Base-by-base conservation (phyloP, 164 flowering plant genomes). In the Dillenia suffruticosa region DNA sequence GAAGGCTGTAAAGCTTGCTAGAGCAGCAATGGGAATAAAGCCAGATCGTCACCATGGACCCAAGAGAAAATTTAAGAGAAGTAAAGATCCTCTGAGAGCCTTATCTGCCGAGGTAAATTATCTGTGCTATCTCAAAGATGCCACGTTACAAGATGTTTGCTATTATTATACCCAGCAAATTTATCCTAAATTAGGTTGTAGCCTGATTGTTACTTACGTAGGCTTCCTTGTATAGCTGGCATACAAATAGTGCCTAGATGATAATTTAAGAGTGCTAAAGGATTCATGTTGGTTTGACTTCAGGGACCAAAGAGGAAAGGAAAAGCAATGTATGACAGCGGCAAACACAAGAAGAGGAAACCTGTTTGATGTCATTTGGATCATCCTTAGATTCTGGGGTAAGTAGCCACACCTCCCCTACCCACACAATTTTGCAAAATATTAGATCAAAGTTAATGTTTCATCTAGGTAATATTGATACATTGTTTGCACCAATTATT, bases 21-120 rank as follows among this genome's bases (percentile, higher is more conserved):
- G 96, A 68, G 97, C 93, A 54, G 99, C 97, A 56, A 92, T 92
- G 96, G 92, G 96, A 45, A 78, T 26, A 8, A 70, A 73, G 26
- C 46, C 88, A 49, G 67, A 53, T 49, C 79, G 71, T 44, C 79
- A 71, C 53, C 73, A 54, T 10, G 82, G 82, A 51, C 59, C 75
- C 0, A 83, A 74, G 61, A 82, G 77, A 59, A 81, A 75, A 63
- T 76, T 63, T 9, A 81, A 75, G 57, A 87, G 68, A 72, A 78
- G 75, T 62, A 73, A 72, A 72, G 91, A 94, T 67, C 99, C 99
- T 54, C 85, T 91, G 47, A 91, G 83, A 66, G 66, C 89, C 9
- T 84, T 87, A 74, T 83, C 94, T 47, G 86, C 85, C 26, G 86
- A 80, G 90, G 98, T 93, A 69, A 45, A 51, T 44, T 45, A 54